Conservation (phyloP, 2,329 filamentous ascomycete genomes). For the Aschersonia sp. region DNA sequence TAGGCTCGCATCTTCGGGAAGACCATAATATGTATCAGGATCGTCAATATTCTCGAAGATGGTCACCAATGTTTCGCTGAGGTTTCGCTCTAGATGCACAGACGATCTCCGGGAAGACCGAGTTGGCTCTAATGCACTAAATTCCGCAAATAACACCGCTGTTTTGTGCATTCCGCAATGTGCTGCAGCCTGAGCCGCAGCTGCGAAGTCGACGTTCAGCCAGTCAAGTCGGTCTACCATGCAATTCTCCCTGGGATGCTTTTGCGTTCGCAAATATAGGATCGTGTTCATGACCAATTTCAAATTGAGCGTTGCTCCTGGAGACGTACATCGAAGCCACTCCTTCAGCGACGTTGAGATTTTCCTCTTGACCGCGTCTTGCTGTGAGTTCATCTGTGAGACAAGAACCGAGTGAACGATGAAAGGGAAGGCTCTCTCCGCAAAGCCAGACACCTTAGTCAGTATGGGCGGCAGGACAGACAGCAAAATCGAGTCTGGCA, state of each 20-base stretch:
- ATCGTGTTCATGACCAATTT: slow-evolving; percentile 65
- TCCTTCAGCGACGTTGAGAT: slow-evolving; percentile 52
- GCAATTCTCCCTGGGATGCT: slow-evolving; percentile 59
- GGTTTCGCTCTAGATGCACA: slow-evolving; percentile 33
- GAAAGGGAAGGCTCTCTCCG: slow-evolving; percentile 64
- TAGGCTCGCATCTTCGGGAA: slow-evolving; percentile 65
- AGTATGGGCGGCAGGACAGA: slow-evolving; percentile 54
- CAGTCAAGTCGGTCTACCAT: slow-evolving; percentile 68
- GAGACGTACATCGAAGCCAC: slow-evolving; percentile 38
- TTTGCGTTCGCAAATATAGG: slow-evolving; percentile 77
- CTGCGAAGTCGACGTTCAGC: slow-evolving; percentile 69
- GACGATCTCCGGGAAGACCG: slow-evolving; percentile 55
- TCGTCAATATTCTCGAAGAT: slow-evolving; percentile 93
- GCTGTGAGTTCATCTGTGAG: slow-evolving; percentile 48
- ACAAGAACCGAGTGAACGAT: slow-evolving; percentile 71
- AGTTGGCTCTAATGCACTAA: slow-evolving; percentile 42
- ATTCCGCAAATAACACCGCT: slow-evolving; percentile 71
- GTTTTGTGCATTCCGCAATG: slow-evolving; percentile 77
- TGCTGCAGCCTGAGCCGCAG: slow-evolving; percentile 57
- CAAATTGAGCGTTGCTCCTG: slow-evolving; percentile 42
- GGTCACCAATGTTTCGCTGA: slow-evolving; percentile 56
- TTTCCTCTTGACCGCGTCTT: slow-evolving; percentile 35
- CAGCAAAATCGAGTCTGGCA: slow-evolving; percentile 52
- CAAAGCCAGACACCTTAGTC: slow-evolving; percentile 50
- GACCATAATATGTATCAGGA: slow-evolving; percentile 88